Conservation (phyloP, 306 rosid genomes). For the Fagus crenata region DNA sequence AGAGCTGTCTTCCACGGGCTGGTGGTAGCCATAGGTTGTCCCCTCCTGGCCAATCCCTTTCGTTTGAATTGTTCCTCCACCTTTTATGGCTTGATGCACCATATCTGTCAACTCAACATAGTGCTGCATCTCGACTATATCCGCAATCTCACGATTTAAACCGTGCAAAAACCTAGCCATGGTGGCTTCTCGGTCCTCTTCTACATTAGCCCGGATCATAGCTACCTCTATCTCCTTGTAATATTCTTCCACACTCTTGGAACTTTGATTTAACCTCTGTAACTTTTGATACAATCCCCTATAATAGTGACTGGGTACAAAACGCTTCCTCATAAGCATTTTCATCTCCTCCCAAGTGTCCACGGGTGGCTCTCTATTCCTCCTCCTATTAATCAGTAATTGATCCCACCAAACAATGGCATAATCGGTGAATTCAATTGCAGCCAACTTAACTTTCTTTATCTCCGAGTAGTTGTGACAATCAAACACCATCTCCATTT, state of each 20-base stretch:
- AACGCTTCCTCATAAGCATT: too few relatives aligned
- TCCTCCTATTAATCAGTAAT: background rate
- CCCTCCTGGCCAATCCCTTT: constrained; percentile 8
- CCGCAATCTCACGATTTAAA: constrained; percentile 1
- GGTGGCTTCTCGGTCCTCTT: constrained; percentile 13
- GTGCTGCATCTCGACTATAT: background rate
- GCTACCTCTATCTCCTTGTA: constrained; percentile 11
- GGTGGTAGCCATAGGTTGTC: too few relatives aligned
- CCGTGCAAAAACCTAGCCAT: constrained; percentile 14
- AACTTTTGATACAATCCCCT: background rate
- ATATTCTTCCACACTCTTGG: background rate
- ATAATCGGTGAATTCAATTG: too few relatives aligned
- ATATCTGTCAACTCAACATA: background rate
- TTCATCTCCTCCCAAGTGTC: too few relatives aligned
- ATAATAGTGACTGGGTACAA: too few relatives aligned
- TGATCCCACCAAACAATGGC: background rate
- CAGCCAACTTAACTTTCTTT: too few relatives aligned
- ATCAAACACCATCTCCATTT: too few relatives aligned
- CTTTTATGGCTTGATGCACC: constrained; percentile 18
- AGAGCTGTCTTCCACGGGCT: too few relatives aligned
- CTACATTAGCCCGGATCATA: constrained; percentile 12
- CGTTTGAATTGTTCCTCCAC: constrained; percentile 8
- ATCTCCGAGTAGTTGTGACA: too few relatives aligned
- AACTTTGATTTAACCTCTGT: too few relatives aligned
- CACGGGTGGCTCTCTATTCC: too few relatives aligned